Evolutionary conservation across 1,139 yeast species (phyloP).

Genomic region (Pichiaceae sp.): DNA sequence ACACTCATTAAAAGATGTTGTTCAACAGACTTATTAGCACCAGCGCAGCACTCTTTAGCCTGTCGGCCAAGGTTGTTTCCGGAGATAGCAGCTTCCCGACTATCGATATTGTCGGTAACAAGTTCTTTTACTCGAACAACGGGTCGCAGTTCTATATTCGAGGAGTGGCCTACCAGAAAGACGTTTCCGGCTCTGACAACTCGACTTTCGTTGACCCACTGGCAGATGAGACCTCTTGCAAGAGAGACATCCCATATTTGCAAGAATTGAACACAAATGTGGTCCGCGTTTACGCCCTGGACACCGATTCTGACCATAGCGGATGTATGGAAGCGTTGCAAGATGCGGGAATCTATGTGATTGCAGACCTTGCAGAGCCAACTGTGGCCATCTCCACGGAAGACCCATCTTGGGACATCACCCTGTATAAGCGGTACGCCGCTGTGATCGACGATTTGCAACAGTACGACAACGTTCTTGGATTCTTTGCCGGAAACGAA

Average conservation of each 20-base stretch:
- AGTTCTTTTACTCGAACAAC: conserved; percentile 71
- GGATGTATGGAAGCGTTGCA: conserved; percentile 44
- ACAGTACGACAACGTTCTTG: conserved; percentile 66
- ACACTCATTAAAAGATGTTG: too few relatives aligned
- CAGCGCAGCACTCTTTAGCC: too few relatives aligned
- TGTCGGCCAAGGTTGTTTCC: too few relatives aligned
- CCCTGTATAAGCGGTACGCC: conserved; percentile 60
- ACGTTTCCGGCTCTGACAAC: conserved; percentile 47
- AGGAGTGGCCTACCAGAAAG: conserved; percentile 80
- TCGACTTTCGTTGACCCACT: conserved; percentile 49
- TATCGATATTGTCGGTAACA: conserved; percentile 55
- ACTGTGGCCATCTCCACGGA: conserved; percentile 39
- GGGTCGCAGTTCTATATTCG: conserved; percentile 76
- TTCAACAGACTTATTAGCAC: too few relatives aligned
- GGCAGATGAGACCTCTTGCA: conserved; percentile 42
- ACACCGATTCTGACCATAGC: conserved; percentile 41
- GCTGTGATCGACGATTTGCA: conserved; percentile 69
- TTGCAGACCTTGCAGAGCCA: conserved; percentile 48
- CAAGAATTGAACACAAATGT: conserved; percentile 42
- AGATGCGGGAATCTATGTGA: conserved; percentile 50
- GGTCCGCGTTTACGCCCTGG: conserved; percentile 48
- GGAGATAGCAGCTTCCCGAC: conserved; percentile 37
- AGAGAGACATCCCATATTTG: conserved; percentile 54
- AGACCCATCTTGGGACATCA: conserved; percentile 38
- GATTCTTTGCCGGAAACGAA: conserved; percentile 89